Percentiles rank a stretch among this genome's conserved stretches.
Conservation (phyloP, 164 flowering plant species). For the Magnolia changhungtana region DNA sequence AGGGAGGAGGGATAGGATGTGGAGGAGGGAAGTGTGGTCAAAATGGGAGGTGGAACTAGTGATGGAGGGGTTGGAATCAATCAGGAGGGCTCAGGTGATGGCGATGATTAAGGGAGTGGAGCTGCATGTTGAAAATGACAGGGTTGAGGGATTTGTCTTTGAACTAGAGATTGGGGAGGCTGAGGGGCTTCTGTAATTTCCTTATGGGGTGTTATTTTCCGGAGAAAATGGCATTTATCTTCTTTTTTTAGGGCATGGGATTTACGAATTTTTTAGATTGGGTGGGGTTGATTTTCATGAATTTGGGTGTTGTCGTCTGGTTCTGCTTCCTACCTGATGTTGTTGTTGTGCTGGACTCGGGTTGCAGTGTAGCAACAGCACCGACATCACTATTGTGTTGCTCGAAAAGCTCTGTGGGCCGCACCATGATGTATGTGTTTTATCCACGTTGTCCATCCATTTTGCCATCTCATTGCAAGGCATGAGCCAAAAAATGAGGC, state of each 20-base stretch:
- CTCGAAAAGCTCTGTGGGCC: too few species aligned
- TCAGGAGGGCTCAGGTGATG: background rate
- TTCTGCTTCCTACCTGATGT: too few species aligned
- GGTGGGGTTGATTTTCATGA: too few species aligned
- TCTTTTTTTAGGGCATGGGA: background rate
- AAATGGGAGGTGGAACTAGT: background rate
- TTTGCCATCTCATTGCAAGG: too few species aligned
- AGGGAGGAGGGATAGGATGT: conserved; percentile 51
- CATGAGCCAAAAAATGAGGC: too few species aligned
- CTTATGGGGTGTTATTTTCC: background rate
- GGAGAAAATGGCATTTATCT: conserved; percentile 19
- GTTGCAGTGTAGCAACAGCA: too few species aligned
- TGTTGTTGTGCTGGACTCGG: too few species aligned
- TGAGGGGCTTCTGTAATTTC: conserved; percentile 6
- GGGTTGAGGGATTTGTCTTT: conserved; percentile 29
- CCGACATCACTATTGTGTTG: too few species aligned
- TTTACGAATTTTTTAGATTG: background rate
- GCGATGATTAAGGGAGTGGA: conserved; percentile 10
- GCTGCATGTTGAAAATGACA: conserved; percentile 34
- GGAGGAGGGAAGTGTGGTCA: conserved; percentile 43
- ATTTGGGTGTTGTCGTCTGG: background rate
- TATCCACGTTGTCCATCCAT: too few species aligned
- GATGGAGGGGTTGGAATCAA: background rate
- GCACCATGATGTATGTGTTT: too few species aligned
- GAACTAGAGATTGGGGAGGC: conserved; percentile 27